Evolutionary conservation across 108 stramenopile genomes (phyloP).

Genomic region (Conticribra weissflogii): DNA sequence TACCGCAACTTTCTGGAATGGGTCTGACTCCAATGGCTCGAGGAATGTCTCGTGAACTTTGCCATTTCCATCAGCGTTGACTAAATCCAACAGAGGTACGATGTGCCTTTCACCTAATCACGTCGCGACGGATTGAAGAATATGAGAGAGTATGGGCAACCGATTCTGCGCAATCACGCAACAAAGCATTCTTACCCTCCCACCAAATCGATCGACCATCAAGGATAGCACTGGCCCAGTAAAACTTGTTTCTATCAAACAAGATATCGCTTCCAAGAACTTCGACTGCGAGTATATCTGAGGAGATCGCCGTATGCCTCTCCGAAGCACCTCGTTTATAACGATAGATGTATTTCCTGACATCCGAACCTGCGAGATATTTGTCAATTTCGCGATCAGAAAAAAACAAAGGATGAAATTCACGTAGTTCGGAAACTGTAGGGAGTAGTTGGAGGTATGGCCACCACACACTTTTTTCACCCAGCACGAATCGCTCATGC

Average conservation of each 20-base stretch:
- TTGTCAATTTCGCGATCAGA: conserved; percentile 49
- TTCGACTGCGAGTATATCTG: conserved; percentile 41
- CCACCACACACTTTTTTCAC: conserved; percentile 60
- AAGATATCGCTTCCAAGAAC: conserved; percentile 55
- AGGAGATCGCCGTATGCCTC: conserved; percentile 18
- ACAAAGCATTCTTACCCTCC: no score
- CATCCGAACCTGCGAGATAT: conserved; percentile 40
- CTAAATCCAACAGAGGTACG: conserved; percentile 81
- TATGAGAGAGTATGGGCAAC: no score
- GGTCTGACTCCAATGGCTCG: conserved; percentile 2
- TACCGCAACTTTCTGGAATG: conserved; percentile 40
- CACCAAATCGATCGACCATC: conserved; percentile 84
- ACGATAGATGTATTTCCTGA: conserved; percentile 31
- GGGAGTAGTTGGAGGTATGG: conserved; percentile 77
- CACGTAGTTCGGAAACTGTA: conserved; percentile 32
- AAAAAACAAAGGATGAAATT: conserved; percentile 48
- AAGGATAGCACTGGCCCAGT: conserved; percentile 71
- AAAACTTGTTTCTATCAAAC: conserved; percentile 47
- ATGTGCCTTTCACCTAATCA: conserved; percentile 77
- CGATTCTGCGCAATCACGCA: no score
- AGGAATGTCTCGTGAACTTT: conserved; percentile 29
- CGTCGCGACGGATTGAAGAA: no score
- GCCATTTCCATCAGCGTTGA: conserved; percentile 50
- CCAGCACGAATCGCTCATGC: conserved; percentile 60
- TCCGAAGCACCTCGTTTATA: conserved; percentile 30